Evolutionary conservation across 2,329 filamentous ascomycete species (phyloP).

Genomic region (Fusarium drepaniforme): DNA sequence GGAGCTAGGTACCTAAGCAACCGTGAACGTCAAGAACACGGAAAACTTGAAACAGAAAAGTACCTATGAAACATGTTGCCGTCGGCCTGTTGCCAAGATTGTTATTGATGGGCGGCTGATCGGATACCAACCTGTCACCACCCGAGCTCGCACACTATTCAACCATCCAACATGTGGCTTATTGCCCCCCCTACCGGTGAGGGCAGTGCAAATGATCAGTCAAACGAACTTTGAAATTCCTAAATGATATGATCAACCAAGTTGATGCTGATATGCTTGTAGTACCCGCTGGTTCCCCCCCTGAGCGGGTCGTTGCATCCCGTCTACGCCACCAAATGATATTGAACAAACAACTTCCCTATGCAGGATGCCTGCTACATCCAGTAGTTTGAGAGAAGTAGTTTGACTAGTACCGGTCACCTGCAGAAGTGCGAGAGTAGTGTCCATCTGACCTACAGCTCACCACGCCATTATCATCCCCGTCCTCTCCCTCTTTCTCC

Average conservation of each 20-base stretch:
- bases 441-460: not conserved
- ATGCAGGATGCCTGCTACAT: not conserved
- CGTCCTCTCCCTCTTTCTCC: not conserved
- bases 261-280: not conserved
- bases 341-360: not conserved
- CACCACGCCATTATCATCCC: not conserved
- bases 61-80: not conserved
- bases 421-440: not conserved
- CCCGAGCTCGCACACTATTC: not conserved
- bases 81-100: not conserved
- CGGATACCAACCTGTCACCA: not conserved
- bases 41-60: not conserved
- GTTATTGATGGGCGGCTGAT: not conserved
- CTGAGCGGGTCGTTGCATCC: not conserved
- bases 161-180: not conserved
- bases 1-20: too few relatives aligned
- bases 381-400: not conserved
- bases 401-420: not conserved
- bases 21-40: not conserved
- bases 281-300: not conserved
- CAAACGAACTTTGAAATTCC: not conserved
- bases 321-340: not conserved
- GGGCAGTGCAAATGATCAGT: not conserved
- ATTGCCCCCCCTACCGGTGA: not conserved
- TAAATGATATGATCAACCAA: not conserved